A percentile compares a stretch with the other conserved stretches of the same genome.
Evolutionary conservation across 2,329 filamentous ascomycete genomes (phyloP).

Genomic region (Leptographium wingfieldii): DNA sequence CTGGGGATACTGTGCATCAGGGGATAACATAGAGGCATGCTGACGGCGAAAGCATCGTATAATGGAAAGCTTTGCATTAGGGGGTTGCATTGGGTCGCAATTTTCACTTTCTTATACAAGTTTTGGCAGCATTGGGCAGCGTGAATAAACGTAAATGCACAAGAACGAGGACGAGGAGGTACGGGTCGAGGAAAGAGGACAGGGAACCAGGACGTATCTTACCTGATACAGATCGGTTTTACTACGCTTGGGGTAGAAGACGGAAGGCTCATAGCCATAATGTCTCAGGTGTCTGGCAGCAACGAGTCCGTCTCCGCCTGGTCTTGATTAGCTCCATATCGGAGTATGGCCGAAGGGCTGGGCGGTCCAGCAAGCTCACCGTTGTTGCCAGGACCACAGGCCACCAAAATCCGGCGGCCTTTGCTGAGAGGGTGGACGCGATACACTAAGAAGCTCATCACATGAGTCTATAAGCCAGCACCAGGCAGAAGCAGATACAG

Average conservation of each 20-base stretch:
- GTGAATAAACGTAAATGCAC: background rate
- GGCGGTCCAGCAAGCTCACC: conserved; percentile 25
- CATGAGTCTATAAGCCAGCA: background rate
- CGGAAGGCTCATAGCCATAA: conserved; percentile 77
- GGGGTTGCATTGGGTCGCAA: background rate
- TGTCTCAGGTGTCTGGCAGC: conserved; percentile 84
- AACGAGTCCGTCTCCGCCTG: conserved; percentile 87
- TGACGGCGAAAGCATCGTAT: background rate
- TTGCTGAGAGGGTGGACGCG: conserved; percentile 63
- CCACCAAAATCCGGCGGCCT: conserved; percentile 65
- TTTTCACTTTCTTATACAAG: background rate
- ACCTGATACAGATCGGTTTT: conserved; percentile 86
- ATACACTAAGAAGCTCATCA: conserved; percentile 46
- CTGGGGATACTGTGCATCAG: background rate
- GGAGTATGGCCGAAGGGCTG: background rate
- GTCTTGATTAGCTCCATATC: background rate
- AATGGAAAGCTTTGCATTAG: background rate
- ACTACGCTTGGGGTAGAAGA: conserved; percentile 88
- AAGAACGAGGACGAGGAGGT: background rate
- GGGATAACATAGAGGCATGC: background rate
- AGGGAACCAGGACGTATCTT: conserved; percentile 11
- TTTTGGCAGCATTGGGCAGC: background rate
- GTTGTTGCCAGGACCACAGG: conserved; percentile 77
- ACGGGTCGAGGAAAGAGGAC: background rate
- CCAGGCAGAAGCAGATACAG: no score